Evolutionary conservation across 2,329 filamentous ascomycete genomes (phyloP).

Genomic region (Stagonosporopsis cucurbitacearum): DNA sequence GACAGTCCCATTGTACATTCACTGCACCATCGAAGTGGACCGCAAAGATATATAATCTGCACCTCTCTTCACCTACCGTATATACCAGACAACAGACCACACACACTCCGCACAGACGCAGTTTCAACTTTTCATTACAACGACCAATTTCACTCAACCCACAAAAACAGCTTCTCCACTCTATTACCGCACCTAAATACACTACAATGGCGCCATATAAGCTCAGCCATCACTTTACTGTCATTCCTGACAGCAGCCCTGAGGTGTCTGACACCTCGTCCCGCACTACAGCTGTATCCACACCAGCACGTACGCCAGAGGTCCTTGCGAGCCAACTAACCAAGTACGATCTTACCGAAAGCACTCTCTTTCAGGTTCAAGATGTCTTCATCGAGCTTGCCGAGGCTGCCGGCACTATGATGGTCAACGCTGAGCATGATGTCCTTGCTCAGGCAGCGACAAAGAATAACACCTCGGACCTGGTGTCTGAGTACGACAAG

Average conservation of each 20-base stretch:
- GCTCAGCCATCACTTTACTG: not conserved
- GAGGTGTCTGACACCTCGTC: constrained; percentile 10
- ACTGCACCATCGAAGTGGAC: not conserved
- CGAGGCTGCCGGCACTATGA: constrained; percentile 39
- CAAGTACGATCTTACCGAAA: constrained; percentile 25
- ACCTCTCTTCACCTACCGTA: not conserved
- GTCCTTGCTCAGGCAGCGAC: constrained; percentile 26
- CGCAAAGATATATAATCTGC: not conserved
- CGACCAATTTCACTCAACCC: not conserved
- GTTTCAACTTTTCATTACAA: not conserved
- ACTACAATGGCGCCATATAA: not conserved
- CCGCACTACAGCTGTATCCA: constrained; percentile 16
- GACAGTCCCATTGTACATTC: not conserved
- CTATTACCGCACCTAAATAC: not conserved
- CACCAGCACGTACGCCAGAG: constrained; percentile 13
- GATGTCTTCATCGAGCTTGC: constrained; percentile 36
- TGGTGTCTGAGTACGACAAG: constrained; percentile 63
- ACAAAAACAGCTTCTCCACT: not conserved
- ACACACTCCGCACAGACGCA: not conserved
- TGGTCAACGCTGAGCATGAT: constrained; percentile 41
- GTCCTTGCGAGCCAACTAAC: constrained; percentile 22
- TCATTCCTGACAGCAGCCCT: constrained; percentile 5
- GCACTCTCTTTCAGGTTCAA: constrained; percentile 24
- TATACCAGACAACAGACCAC: not conserved
- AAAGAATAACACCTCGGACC: constrained; percentile 55